Evolutionary conservation across 306 rosid genomes (phyloP), one percentile per base, ranked within the genome.

Genomic region (Medicago truncatula): DNA sequence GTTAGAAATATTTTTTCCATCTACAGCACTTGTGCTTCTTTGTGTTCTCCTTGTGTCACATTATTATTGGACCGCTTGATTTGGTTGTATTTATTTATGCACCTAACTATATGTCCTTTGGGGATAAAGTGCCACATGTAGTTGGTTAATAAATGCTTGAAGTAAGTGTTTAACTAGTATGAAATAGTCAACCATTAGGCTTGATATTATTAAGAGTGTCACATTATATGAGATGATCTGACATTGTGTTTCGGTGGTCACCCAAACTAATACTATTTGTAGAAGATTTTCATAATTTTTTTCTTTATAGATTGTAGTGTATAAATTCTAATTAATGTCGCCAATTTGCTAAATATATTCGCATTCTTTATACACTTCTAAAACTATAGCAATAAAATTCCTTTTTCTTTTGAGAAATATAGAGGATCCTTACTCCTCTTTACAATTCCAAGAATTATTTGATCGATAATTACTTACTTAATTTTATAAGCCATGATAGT

Each of bases 121-220:
- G 3, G 21, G 34, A 57, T 20, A 57, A 21, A 20, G 62, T 9
- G 31, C 10, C 15, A 57, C 10, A 58, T 58, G n/a, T 10, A 21
- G 63, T 5, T 58, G 15, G 63, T 58, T 58, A 16, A 58, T 58
- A 58, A 58, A 58, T 58, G 63, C 36, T 58, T 58, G 39, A 58
- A 23, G 64, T 5, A 1, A 58, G 38, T 5, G 38, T 58, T 23
- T 58, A 12, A 12, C 17, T 58, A 4, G n/a, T n/a, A n/a, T n/a
- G n/a, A 21, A 20, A 57, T 5, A 21, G 36, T 58, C 36, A 23
- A 58, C n/a, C 36, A 21, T 23, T 21, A 23, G 8, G 36, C 1
- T 23, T 21, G 3, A 21, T 58, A 5, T 8, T 23, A 10, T 41
- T 41, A 8, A 41, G 47, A 41, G 12, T 41, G 13, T 41, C 11